Conservation (phyloP, 306 rosid species). For the Malus domestica region DNA sequence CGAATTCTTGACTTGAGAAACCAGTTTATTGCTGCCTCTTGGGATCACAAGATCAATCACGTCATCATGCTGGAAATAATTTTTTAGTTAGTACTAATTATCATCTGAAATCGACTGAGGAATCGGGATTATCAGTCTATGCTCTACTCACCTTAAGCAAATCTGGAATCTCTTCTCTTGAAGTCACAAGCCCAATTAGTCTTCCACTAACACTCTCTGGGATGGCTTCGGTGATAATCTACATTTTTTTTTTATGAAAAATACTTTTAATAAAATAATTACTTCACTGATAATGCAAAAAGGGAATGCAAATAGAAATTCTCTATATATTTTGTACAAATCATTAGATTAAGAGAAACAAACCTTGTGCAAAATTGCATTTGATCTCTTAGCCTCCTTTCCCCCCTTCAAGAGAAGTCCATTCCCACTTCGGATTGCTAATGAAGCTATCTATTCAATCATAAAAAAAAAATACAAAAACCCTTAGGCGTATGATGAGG, state of each 20-base stretch:
- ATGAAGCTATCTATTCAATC: constrained; percentile 77
- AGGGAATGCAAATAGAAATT: neutral
- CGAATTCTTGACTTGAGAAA: constrained; percentile 79
- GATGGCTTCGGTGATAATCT: constrained; percentile 83
- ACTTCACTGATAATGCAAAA: constrained; percentile 4
- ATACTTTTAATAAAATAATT: neutral
- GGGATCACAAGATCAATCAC: constrained; percentile 96
- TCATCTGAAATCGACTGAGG: constrained; percentile 17
- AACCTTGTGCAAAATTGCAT: constrained; percentile 86
- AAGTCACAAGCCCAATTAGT: constrained; percentile 91
- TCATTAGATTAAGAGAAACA: constrained; percentile 15
- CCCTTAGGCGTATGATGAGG: constrained; percentile 17
- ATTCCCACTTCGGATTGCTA: constrained; percentile 93
- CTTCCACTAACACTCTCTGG: constrained; percentile 83
- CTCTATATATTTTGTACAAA: constrained; percentile 4
- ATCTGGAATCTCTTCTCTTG: constrained; percentile 95
- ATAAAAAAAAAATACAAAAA: constrained; percentile 6
- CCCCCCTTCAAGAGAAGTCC: constrained; percentile 99
- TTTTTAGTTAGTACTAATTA: constrained; percentile 8
- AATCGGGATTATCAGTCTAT: constrained; percentile 6
- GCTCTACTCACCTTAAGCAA: constrained; percentile 58
- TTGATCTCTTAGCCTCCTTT: constrained; percentile 95
- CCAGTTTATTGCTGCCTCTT: constrained; percentile 96
- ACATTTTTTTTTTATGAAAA: constrained; percentile 9
- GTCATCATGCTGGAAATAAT: constrained; percentile 67